These are phyloP conservation scores for Trametes punicea DNA, from an alignment of 768 basidiomycete species.

Conservation along the genomic window DNA sequence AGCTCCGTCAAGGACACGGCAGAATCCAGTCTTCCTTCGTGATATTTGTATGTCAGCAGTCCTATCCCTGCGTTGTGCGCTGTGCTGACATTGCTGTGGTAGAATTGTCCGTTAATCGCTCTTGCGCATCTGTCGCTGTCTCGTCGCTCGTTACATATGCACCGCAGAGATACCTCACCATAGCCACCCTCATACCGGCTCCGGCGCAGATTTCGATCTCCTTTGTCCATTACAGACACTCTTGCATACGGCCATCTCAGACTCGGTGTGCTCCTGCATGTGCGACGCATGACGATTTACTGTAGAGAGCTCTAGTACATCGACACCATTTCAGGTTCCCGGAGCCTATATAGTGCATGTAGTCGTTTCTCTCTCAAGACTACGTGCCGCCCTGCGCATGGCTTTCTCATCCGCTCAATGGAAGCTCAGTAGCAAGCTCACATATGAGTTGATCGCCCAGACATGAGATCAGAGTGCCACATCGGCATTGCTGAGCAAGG, in stretches of 20 bases:
- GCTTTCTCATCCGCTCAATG: too few species aligned
- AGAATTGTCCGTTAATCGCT: neutral
- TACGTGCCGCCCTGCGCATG: too few species aligned
- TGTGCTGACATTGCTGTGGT: too few species aligned
- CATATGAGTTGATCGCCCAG: too few species aligned
- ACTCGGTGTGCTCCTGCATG: neutral
- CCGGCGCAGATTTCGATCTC: neutral
- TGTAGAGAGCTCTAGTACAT: slow-evolving; percentile 1
- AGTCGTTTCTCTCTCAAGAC: too few species aligned
- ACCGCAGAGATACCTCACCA: neutral
- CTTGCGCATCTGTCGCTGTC: neutral
- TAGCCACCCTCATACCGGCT: neutral
- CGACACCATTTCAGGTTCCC: too few species aligned
- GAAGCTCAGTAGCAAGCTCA: too few species aligned
- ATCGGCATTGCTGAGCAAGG: too few species aligned
- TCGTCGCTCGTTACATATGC: neutral
- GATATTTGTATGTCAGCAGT: too few species aligned
- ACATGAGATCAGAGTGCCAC: too few species aligned
- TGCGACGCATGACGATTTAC: neutral
- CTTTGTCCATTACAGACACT: neutral
- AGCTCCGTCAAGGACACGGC: slow-evolving; percentile 16
- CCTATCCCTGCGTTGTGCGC: too few species aligned
- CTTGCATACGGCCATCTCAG: slow-evolving; percentile 7
- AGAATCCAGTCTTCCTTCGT: neutral
- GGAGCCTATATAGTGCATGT: too few species aligned